Conservation (phyloP, 768 basidiomycete genomes). For the Pisolithus sp. region DNA sequence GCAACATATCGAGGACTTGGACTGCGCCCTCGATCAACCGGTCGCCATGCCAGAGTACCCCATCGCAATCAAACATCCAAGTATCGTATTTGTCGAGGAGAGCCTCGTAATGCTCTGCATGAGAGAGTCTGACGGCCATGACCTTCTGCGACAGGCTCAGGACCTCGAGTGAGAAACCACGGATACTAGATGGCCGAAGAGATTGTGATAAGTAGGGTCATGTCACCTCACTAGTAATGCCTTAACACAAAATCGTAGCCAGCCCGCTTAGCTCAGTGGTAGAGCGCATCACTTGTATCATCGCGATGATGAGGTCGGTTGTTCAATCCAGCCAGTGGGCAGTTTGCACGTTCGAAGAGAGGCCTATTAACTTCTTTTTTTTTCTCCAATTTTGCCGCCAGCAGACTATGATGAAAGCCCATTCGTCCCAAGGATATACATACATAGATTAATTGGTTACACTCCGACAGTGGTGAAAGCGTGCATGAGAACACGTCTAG, state of each 20-base stretch:
- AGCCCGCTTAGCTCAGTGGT: constrained; percentile 40
- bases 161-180: constrained; percentile 1
- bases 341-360: neutral
- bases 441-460: neutral
- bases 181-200: too few relatives aligned
- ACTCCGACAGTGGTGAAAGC: neutral
- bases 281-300: constrained; percentile 38
- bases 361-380: too few relatives aligned
- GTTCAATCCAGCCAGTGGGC: constrained; percentile 41
- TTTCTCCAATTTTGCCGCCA: too few relatives aligned
- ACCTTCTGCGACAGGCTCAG: constrained; percentile 1
- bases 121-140: constrained; percentile 25
- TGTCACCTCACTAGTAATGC: too few relatives aligned
- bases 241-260: too few relatives aligned
- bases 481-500: neutral
- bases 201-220: too few relatives aligned
- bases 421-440: too few relatives aligned
- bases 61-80: constrained; percentile 96
- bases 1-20: constrained; percentile 67
- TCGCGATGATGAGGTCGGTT: constrained; percentile 37
- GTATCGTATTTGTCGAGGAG: constrained; percentile 74
- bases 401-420: too few relatives aligned
- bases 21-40: constrained; percentile 69
- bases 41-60: constrained; percentile 89
- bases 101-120: constrained; percentile 39